Conservation (phyloP, 1,284 basidiomycete genomes). For the Apiotrichum akiyoshidainum region DNA sequence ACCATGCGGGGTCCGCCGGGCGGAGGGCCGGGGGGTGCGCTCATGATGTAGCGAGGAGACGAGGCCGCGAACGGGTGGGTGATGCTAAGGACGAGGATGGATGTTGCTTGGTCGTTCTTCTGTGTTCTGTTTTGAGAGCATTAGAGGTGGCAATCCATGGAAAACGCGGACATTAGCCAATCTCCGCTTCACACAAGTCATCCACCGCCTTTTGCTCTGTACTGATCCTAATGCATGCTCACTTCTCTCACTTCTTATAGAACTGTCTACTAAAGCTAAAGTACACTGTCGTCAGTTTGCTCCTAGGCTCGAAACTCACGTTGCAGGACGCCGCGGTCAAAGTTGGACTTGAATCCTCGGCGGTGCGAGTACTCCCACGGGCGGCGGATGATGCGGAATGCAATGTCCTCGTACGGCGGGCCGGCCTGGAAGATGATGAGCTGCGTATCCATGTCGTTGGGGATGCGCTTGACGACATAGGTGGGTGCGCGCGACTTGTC, state of each 20-base stretch:
- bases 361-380: conserved; percentile 96
- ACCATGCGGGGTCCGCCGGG: conserved; percentile 27
- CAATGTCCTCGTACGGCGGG: conserved; percentile 98
- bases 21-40: conserved; percentile 29
- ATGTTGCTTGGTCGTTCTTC: not conserved
- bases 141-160: too few relatives aligned
- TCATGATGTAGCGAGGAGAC: not conserved
- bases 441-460: conserved; percentile 90
- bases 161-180: too few relatives aligned
- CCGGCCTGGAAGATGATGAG: conserved; percentile 91
- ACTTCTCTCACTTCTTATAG: conserved; percentile 28
- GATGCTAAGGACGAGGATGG: not conserved
- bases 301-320: conserved; percentile 22
- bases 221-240: not conserved
- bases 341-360: conserved; percentile 57
- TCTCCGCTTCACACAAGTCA: not conserved
- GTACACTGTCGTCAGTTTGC: conserved; percentile 36
- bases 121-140: too few relatives aligned
- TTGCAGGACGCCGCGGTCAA: conserved; percentile 58
- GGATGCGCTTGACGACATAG: conserved; percentile 87
- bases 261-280: conserved; percentile 48
- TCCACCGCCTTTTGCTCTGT: not conserved
- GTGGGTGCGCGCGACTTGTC: conserved; percentile 95
- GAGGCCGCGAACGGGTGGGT: not conserved
- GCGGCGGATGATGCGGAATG: conserved; percentile 93